These are phyloP conservation scores for Tephrocybe rancida DNA, from an alignment of 768 basidiomycete genomes.

Conservation along the genomic window DNA sequence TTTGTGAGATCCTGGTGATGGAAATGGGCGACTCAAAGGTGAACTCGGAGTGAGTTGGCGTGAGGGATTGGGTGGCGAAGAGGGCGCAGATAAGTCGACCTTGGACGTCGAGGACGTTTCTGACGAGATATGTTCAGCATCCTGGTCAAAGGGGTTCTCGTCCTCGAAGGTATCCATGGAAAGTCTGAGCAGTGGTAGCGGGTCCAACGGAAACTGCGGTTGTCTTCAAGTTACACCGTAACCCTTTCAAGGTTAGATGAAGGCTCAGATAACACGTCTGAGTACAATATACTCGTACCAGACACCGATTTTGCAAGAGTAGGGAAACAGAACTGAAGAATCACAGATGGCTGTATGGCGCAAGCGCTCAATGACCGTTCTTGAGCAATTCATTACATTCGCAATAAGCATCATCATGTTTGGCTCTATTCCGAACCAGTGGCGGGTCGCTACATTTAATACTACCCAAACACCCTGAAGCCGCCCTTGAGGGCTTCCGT, in stretches of 20 bases:
- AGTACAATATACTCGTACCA: background rate
- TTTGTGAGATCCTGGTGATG: slow-evolving; percentile 59
- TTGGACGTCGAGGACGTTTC: slow-evolving; percentile 58
- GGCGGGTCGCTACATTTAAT: slow-evolving; percentile 18
- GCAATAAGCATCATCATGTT: slow-evolving; percentile 30
- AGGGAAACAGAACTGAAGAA: background rate
- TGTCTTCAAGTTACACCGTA: slow-evolving; percentile 5
- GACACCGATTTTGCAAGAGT: background rate
- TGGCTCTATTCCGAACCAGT: slow-evolving; percentile 41
- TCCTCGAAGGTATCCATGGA: slow-evolving; percentile 59
- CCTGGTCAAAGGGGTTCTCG: slow-evolving; percentile 68
- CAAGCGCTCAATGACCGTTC: slow-evolving; percentile 5
- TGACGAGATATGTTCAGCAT: slow-evolving; percentile 42
- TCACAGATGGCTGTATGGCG: background rate
- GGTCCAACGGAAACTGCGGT: slow-evolving; percentile 7
- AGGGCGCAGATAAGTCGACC: slow-evolving; percentile 58
- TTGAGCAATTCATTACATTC: background rate
- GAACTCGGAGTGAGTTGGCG: slow-evolving; percentile 51
- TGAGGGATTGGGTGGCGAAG: slow-evolving; percentile 54
- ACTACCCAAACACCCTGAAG: slow-evolving; percentile 64
- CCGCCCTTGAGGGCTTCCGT: slow-evolving; percentile 40
- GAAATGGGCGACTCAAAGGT: slow-evolving; percentile 48
- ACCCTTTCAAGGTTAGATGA: slow-evolving; percentile 1
- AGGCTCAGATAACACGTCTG: background rate
- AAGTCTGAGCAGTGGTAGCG: background rate